Conservation (phyloP, 108 stramenopile genomes). For the Hondaea fermentalgiana region DNA sequence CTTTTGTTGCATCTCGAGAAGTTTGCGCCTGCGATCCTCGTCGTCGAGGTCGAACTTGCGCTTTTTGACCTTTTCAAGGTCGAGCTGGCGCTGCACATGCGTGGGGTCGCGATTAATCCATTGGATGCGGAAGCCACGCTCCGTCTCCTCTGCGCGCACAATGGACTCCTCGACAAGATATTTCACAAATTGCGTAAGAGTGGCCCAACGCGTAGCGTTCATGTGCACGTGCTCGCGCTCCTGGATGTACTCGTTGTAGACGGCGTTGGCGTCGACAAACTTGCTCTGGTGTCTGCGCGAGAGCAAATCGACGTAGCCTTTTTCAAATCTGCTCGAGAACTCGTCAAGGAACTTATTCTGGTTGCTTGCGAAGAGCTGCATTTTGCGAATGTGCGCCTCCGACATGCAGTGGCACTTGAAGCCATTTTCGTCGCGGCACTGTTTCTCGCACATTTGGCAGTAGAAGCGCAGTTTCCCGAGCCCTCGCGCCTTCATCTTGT, state of each 20-base stretch:
- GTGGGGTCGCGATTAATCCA: constrained; percentile 84
- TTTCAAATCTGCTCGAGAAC: constrained; percentile 70
- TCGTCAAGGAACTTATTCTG: constrained; percentile 63
- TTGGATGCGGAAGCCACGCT: constrained; percentile 88
- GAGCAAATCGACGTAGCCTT: constrained; percentile 69
- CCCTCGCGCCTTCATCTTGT: constrained; percentile 85
- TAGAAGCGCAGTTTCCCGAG: constrained; percentile 90
- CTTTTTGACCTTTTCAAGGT: constrained; percentile 18
- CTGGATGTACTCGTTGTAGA: constrained; percentile 94
- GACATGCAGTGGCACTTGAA: constrained; percentile 95
- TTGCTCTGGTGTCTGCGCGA: constrained; percentile 78
- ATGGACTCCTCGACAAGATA: constrained; percentile 88
- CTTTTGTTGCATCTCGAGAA: neutral
- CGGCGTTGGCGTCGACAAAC: constrained; percentile 82
- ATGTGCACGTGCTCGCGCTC: constrained; percentile 94
- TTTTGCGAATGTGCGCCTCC: constrained; percentile 90
- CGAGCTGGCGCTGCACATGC: constrained; percentile 32
- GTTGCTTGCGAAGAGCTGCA: constrained; percentile 84
- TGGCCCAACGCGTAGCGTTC: constrained; percentile 93
- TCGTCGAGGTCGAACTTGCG: constrained; percentile 39
- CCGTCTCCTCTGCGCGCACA: constrained; percentile 85
- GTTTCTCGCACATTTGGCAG: constrained; percentile 97
- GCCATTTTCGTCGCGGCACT: constrained; percentile 62
- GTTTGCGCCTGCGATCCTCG: constrained; percentile 31
- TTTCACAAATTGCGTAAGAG: constrained; percentile 83